These are phyloP conservation scores for Saccharomyces hybrid DNA, from an alignment of 1,139 yeast genomes.

Conservation along the genomic window DNA sequence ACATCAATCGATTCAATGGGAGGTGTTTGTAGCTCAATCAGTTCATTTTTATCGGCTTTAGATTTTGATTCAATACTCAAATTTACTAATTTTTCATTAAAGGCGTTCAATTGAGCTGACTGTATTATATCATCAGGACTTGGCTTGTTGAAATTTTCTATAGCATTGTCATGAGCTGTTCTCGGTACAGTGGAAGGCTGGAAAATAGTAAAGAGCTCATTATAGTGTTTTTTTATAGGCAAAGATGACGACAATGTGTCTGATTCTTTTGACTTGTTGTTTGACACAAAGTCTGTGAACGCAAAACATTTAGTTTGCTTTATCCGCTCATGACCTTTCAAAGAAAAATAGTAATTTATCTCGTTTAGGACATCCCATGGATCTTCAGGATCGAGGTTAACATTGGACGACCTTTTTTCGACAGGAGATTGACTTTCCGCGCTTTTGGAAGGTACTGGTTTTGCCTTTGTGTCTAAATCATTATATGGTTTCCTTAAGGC, in stretches of 20 bases:
- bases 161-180: slow-evolving; percentile 35
- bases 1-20: slow-evolving; percentile 5
- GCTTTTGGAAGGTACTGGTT: neutral
- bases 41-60: neutral
- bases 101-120: slow-evolving; percentile 52
- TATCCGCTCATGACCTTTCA: neutral
- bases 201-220: slow-evolving; percentile 18
- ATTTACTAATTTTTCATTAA: slow-evolving; percentile 31
- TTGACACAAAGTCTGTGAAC: neutral
- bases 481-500: slow-evolving; percentile 5
- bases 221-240: slow-evolving; percentile 14
- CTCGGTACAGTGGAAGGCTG: slow-evolving; percentile 16
- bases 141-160: slow-evolving; percentile 53
- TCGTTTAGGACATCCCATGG: neutral
- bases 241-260: neutral
- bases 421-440: neutral
- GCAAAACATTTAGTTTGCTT: neutral
- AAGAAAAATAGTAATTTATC: neutral
- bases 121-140: slow-evolving; percentile 78
- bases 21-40: slow-evolving; percentile 1
- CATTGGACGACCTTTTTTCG: neutral
- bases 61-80: slow-evolving; percentile 3
- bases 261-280: neutral
- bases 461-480: neutral
- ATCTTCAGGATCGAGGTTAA: neutral